A percentile compares a stretch with the other conserved stretches of the same genome.
Conservation (phyloP, 768 basidiomycete genomes). For the Clitopilus passeckerianus region DNA sequence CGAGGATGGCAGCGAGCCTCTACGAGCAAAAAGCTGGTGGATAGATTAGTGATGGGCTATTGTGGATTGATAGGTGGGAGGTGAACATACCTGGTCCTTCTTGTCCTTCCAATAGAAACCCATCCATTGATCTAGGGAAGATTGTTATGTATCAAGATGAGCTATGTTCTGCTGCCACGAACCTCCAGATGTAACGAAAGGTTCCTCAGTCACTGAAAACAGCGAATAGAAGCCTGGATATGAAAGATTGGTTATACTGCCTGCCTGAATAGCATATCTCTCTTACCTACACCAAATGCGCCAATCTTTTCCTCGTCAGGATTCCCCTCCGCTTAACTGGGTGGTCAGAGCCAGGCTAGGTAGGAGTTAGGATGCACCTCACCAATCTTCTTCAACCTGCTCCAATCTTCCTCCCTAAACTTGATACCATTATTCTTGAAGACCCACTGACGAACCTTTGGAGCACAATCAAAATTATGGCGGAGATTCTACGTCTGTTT, state of each 20-base stretch:
- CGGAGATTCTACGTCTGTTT: too few relatives aligned
- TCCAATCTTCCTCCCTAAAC: conserved; percentile 89
- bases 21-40: conserved; percentile 71
- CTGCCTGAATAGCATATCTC: neutral
- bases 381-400: conserved; percentile 85
- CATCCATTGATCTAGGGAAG: conserved; percentile 80
- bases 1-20: conserved; percentile 55
- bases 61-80: too few relatives aligned
- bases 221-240: conserved; percentile 66
- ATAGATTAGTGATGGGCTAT: neutral
- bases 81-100: conserved; percentile 66
- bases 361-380: neutral
- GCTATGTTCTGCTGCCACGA: conserved; percentile 9
- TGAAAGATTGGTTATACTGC: neutral
- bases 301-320: conserved; percentile 95
- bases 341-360: neutral
- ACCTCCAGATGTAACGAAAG: conserved; percentile 81
- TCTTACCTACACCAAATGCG: conserved; percentile 82
- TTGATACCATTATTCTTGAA: conserved; percentile 85
- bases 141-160: conserved; percentile 17
- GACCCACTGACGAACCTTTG: conserved; percentile 72
- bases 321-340: conserved; percentile 74
- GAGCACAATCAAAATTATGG: too few relatives aligned
- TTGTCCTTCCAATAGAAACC: conserved; percentile 95
- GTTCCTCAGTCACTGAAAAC: conserved; percentile 81